Conservation (phyloP, 768 basidiomycete genomes). For the Leccinum variicolor region DNA sequence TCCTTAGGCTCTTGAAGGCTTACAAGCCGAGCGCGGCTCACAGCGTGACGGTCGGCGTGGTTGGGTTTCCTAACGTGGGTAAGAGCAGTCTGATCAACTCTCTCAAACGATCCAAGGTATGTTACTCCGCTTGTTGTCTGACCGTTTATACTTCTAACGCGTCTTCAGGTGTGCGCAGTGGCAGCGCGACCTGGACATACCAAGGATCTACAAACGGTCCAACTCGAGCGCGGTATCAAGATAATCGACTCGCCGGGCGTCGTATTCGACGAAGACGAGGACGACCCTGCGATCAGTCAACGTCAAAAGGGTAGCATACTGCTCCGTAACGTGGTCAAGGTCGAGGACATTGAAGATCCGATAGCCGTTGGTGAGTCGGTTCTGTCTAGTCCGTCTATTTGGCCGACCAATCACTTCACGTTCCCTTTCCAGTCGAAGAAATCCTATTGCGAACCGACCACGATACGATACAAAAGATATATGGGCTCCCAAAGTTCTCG, state of each 20-base stretch:
- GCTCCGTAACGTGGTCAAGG: constrained; percentile 84
- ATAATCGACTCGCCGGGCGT: constrained; percentile 97
- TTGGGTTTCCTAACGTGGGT: constrained; percentile 97
- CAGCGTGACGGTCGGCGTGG: constrained; percentile 83
- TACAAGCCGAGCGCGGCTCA: constrained; percentile 65
- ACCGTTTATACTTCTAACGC: not conserved
- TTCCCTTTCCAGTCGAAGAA: constrained; percentile 65
- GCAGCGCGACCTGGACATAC: constrained; percentile 96
- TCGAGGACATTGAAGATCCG: constrained; percentile 89
- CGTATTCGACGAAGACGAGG: constrained; percentile 84
- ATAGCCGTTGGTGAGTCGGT: constrained; percentile 72
- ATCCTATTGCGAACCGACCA: constrained; percentile 71
- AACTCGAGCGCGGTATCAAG: constrained; percentile 87
- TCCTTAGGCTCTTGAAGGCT: constrained; percentile 80
- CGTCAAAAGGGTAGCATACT: constrained; percentile 56
- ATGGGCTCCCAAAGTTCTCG: constrained; percentile 73
- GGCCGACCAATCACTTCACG: not conserved
- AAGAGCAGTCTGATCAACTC: constrained; percentile 95
- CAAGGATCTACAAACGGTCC: constrained; percentile 85
- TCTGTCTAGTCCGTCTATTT: not conserved
- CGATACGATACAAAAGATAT: constrained; percentile 76
- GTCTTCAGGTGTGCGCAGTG: constrained; percentile 76
- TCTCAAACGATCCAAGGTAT: constrained; percentile 76
- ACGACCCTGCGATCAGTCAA: constrained; percentile 44
- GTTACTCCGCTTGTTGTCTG: not conserved